Percentiles rank a stretch among this genome's conserved stretches.
Evolutionary conservation across 2,329 filamentous ascomycete species (phyloP).

Genomic region (Fusarium lyarnte): DNA sequence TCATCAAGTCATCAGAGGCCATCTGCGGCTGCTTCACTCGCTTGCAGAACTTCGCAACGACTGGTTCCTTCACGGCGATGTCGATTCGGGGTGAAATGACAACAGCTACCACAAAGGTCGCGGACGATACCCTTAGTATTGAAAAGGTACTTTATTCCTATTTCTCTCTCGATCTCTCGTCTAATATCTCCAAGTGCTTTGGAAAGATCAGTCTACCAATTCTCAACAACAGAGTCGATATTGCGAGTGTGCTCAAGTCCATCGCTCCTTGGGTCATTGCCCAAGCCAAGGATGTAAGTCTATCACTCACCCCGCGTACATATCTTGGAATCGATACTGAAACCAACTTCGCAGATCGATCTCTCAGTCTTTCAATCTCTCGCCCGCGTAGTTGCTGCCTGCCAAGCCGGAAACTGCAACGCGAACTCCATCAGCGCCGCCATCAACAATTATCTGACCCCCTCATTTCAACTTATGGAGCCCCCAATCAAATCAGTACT

Average conservation of each 20-base stretch:
- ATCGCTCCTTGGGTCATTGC: background rate
- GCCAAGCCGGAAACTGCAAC: background rate
- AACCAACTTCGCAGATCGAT: background rate
- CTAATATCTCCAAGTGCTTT: background rate
- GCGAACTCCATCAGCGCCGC: background rate
- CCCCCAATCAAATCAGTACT: background rate
- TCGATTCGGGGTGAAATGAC: background rate
- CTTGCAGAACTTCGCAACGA: background rate
- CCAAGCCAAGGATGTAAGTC: background rate
- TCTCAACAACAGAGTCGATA: background rate
- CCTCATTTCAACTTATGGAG: background rate
- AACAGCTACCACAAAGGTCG: background rate
- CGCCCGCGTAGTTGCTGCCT: background rate
- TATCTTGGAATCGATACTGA: fast-evolving
- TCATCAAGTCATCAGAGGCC: background rate
- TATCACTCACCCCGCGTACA: fast-evolving
- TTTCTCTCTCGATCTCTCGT: fast-evolving
- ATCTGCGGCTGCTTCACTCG: background rate
- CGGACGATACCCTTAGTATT: fast-evolving
- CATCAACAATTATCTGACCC: background rate
- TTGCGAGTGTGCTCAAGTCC: background rate
- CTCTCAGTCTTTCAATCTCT: background rate
- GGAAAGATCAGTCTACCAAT: background rate
- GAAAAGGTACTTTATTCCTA: background rate
- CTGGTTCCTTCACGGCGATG: background rate